Evolutionary conservation across 2,329 filamentous ascomycete genomes (phyloP).

Genomic region (Aspergillus unguis): DNA sequence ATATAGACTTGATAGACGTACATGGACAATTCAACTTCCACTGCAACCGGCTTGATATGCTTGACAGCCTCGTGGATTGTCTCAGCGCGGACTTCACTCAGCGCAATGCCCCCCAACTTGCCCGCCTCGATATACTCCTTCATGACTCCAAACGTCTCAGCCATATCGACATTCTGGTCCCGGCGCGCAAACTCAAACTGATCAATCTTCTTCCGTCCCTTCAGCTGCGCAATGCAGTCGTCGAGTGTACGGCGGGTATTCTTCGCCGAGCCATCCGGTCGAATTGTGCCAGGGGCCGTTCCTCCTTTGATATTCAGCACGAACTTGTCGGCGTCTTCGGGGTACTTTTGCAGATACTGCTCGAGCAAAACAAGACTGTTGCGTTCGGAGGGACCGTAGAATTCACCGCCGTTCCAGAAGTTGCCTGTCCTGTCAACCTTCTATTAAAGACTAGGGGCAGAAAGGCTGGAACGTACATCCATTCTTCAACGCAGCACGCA

Average conservation of each 20-base stretch:
- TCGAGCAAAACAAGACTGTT: conserved; percentile 60
- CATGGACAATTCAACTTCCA: conserved; percentile 63
- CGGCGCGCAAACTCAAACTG: conserved; percentile 59
- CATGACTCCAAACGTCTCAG: conserved; percentile 43
- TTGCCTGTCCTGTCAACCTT: conserved; percentile 21
- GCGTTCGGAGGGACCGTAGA: conserved; percentile 59
- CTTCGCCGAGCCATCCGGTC: conserved; percentile 53
- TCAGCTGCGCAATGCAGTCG: conserved; percentile 51
- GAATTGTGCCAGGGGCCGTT: conserved; percentile 33
- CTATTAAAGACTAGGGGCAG: not conserved
- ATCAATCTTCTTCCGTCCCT: conserved; percentile 60
- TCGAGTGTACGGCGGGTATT: conserved; percentile 58
- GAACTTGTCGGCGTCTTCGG: conserved; percentile 61
- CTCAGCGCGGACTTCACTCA: conserved; percentile 45
- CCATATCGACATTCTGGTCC: conserved; percentile 51
- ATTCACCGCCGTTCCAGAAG: conserved; percentile 63
- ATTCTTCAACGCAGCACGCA: conserved; percentile 2
- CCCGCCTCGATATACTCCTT: conserved; percentile 41
- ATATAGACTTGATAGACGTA: conserved; percentile 46
- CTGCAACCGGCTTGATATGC: conserved; percentile 45
- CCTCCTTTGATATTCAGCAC: conserved; percentile 63
- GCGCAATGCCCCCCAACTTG: conserved; percentile 44
- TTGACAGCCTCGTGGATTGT: conserved; percentile 41
- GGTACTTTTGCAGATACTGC: conserved; percentile 61
- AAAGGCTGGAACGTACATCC: not conserved